A percentile compares a stretch with the other conserved stretches of the same genome.
Conservation (phyloP, 352 stramenopile species). For the Phytophthora nicotianae region DNA sequence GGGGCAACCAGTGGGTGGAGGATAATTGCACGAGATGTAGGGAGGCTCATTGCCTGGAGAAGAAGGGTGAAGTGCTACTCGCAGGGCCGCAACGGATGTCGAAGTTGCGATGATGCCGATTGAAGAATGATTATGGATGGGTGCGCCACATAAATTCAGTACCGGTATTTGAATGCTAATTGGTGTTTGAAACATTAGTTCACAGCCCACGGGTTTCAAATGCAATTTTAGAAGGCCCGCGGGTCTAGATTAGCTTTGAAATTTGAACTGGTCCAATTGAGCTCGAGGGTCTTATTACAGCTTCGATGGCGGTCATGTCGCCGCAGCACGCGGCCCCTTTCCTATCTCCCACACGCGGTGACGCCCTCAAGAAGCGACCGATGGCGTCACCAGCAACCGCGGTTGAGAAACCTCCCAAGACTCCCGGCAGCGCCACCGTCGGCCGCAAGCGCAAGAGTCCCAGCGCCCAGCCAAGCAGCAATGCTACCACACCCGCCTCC, state of each 20-base stretch:
- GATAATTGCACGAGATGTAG: slow-evolving; percentile 55
- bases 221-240: neutral
- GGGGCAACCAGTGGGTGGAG: slow-evolving; percentile 67
- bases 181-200: neutral
- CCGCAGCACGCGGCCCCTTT: slow-evolving; percentile 17
- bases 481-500: slow-evolving; percentile 18
- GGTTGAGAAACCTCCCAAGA: slow-evolving; percentile 7
- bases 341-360: slow-evolving; percentile 22
- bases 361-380: slow-evolving; percentile 11
- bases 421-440: slow-evolving; percentile 4
- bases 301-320: slow-evolving; percentile 31
- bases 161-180: too few relatives aligned
- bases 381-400: slow-evolving; percentile 3
- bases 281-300: slow-evolving; percentile 23
- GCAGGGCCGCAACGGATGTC: slow-evolving; percentile 12
- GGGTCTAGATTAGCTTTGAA: slow-evolving; percentile 9
- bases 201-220: neutral
- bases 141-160: neutral
- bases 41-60: slow-evolving; percentile 10
- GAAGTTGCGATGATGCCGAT: slow-evolving; percentile 13
- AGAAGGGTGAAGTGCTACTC: slow-evolving; percentile 5
- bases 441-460: slow-evolving; percentile 65
- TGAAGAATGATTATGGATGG: neutral
- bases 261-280: slow-evolving; percentile 13
- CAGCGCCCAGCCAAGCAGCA: slow-evolving; percentile 25